Conservation (phyloP, 2,329 filamentous ascomycete species). For the Stromatinia cepivora region DNA sequence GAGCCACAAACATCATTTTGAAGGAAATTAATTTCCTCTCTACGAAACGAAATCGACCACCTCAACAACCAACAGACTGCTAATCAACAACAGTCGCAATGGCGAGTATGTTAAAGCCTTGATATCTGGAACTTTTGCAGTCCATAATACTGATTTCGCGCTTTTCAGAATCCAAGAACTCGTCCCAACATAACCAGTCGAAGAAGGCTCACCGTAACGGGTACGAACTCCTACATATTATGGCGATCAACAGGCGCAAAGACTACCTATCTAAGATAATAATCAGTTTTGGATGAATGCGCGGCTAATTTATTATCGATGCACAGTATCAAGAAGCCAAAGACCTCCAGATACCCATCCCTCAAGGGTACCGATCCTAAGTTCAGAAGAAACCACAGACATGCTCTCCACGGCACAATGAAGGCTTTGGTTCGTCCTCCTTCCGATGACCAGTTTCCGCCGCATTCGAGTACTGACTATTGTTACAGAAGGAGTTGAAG, state of each 20-base stretch:
- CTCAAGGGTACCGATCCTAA: slow-evolving; percentile 99
- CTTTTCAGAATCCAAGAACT: slow-evolving; percentile 89
- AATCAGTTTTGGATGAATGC: background rate
- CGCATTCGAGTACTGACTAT: slow-evolving; percentile 26
- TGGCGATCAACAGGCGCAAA: slow-evolving; percentile 2
- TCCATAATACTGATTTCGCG: slow-evolving; percentile 12
- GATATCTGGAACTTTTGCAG: background rate
- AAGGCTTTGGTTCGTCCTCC: slow-evolving; percentile 75
- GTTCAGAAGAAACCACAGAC: slow-evolving; percentile 99
- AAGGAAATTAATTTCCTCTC: slow-evolving; percentile 8
- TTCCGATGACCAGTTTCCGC: background rate
- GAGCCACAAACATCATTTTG: slow-evolving; percentile 7
- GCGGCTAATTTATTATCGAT: slow-evolving; percentile 15
- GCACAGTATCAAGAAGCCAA: slow-evolving; percentile 99
- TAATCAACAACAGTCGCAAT: slow-evolving; percentile 24
- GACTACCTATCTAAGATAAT: background rate
- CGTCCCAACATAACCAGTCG: slow-evolving; percentile 47
- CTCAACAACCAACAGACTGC: slow-evolving; percentile 23
- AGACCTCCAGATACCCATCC: slow-evolving; percentile 97
- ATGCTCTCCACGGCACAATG: slow-evolving; percentile 98
- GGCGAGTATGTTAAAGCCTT: slow-evolving; percentile 21
- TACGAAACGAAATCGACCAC: slow-evolving; percentile 9
- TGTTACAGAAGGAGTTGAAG: slow-evolving; percentile 86
- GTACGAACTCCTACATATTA: slow-evolving; percentile 54
- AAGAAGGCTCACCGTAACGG: slow-evolving; percentile 99